Conservation (phyloP, 768 basidiomycete genomes). For the Lanmaoa pseudosensibilis region DNA sequence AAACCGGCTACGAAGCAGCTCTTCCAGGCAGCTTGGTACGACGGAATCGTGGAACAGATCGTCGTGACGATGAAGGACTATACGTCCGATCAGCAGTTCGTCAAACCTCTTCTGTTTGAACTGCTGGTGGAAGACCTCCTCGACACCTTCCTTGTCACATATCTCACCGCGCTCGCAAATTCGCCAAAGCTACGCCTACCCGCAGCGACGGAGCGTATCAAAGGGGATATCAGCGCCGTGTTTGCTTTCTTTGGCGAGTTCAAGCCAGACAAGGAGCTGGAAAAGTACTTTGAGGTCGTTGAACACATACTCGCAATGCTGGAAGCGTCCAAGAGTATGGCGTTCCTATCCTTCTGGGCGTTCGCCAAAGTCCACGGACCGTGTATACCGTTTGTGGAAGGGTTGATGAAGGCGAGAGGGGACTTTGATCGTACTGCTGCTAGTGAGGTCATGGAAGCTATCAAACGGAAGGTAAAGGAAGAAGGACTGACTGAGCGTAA, state of each 20-base stretch:
- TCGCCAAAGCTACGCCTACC: conserved; percentile 87
- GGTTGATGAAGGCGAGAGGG: conserved; percentile 82
- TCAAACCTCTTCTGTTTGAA: conserved; percentile 89
- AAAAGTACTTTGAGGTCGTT: conserved; percentile 80
- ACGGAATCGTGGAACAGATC: conserved; percentile 82
- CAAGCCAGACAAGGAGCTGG: conserved; percentile 78
- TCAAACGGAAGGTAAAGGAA: conserved; percentile 90
- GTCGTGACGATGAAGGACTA: conserved; percentile 96
- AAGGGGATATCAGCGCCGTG: conserved; percentile 73
- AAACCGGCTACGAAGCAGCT: conserved; percentile 82
- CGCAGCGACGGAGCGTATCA: conserved; percentile 77
- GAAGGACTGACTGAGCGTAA: conserved; percentile 80
- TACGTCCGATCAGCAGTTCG: conserved; percentile 88
- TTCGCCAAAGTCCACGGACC: conserved; percentile 95
- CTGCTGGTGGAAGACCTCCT: conserved; percentile 90
- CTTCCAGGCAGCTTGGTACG: conserved; percentile 89
- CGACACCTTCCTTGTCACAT: conserved; percentile 85
- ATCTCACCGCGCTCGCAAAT: conserved; percentile 84
- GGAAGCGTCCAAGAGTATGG: conserved; percentile 84
- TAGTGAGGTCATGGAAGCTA: conserved; percentile 89
- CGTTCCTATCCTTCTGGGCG: conserved; percentile 89
- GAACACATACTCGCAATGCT: conserved; percentile 81
- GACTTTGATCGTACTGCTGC: conserved; percentile 89
- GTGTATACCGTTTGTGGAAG: conserved; percentile 88
- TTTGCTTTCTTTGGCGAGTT: conserved; percentile 80